Conservation (phyloP, 169 alveolate species). For the Blepharisma undulans region DNA sequence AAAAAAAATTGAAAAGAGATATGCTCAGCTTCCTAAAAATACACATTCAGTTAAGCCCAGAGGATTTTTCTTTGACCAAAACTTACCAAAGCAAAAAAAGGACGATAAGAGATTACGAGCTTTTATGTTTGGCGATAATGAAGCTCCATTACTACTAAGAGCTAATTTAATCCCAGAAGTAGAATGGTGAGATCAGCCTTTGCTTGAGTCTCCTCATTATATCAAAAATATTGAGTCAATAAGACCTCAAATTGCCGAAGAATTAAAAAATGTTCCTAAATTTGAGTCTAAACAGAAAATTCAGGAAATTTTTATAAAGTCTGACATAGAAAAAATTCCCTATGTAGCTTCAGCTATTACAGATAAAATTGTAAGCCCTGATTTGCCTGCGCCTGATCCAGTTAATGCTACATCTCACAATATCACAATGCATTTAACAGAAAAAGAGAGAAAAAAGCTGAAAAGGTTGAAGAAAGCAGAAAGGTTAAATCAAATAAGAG, state of each 20-base stretch:
- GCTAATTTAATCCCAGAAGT: slow-evolving; percentile 60
- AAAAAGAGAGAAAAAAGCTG: slow-evolving; percentile 71
- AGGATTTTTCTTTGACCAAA: slow-evolving; percentile 31
- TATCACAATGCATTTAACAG: slow-evolving; percentile 59
- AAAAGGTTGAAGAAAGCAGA: slow-evolving; percentile 57
- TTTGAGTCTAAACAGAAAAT: neutral
- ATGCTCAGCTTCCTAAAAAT: neutral
- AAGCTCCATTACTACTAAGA: neutral
- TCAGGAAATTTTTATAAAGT: neutral
- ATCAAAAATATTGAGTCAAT: neutral
- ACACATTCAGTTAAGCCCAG: neutral
- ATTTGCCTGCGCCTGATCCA: slow-evolving; percentile 36
- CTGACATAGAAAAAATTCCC: neutral
- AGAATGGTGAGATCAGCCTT: slow-evolving; percentile 80
- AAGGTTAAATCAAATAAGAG: slow-evolving; percentile 65
- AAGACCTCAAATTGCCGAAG: slow-evolving; percentile 31
- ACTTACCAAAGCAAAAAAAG: slow-evolving; percentile 20
- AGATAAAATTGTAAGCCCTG: slow-evolving; percentile 64
- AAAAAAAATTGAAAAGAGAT: neutral
- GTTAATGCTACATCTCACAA: neutral
- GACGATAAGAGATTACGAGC: neutral
- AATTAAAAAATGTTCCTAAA: slow-evolving; percentile 1
- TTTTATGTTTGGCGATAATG: neutral
- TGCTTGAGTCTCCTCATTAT: slow-evolving; percentile 35
- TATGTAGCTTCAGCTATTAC: slow-evolving; percentile 50